phyloP scores from a whole-genome alignment of 2,329 filamentous ascomycete species.

The Pseudogymnoascus sp. region DNA sequence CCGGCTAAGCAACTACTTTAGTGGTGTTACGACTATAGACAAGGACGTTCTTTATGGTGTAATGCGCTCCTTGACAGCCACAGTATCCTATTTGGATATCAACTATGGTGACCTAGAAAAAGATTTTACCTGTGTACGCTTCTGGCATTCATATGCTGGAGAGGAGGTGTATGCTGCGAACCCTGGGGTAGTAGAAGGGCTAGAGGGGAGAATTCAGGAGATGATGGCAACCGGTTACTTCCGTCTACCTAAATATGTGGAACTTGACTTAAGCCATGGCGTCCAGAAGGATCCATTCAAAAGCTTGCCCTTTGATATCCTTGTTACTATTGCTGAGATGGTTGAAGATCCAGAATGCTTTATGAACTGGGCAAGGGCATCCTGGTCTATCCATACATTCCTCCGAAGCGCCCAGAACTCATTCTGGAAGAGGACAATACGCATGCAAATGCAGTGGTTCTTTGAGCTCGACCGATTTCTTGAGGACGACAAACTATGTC shows the following conservation, averaged over 20 bases:
- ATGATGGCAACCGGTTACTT: neutral
- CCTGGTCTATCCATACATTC: neutral
- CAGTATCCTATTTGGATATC: neutral
- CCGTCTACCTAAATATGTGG: neutral
- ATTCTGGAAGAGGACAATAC: neutral
- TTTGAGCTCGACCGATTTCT: neutral
- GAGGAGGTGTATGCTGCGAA: neutral
- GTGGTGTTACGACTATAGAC: neutral
- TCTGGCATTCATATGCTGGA: neutral
- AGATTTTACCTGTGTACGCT: neutral
- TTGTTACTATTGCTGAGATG: neutral
- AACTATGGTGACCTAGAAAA: neutral
- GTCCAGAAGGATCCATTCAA: neutral
- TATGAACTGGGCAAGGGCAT: neutral
- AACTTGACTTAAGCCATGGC: neutral
- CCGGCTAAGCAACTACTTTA: neutral
- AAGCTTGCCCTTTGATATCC: neutral
- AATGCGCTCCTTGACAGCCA: neutral
- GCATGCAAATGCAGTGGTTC: neutral
- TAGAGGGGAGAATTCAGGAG: neutral
- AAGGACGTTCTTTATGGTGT: neutral
- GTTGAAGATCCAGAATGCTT: neutral
- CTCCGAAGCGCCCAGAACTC: neutral
- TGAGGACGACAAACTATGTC: neutral
- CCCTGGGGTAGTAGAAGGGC: neutral